Conservation (phyloP, 176 grass and related monocot genomes). For the Coix lacrymajobi region DNA sequence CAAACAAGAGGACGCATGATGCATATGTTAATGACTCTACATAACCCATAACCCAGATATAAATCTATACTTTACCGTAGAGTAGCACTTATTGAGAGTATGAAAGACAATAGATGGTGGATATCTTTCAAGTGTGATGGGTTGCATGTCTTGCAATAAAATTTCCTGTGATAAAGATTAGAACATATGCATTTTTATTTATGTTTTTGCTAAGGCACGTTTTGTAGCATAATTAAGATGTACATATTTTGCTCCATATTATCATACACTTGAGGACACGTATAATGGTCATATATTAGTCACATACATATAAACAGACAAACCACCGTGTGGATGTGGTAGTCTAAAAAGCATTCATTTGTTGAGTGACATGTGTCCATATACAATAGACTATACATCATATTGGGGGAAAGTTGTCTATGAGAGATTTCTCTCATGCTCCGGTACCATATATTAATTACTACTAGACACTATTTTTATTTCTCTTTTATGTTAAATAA, state of each 20-base stretch:
- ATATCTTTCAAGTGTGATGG: not conserved
- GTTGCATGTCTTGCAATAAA: too few relatives aligned
- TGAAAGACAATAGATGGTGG: not conserved
- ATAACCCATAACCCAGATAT: not conserved
- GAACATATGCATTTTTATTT: not conserved
- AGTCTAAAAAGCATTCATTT: not conserved
- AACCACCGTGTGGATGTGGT: not conserved
- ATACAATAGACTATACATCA: not conserved
- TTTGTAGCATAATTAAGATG: not conserved
- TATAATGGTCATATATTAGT: not conserved
- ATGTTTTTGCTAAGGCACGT: not conserved
- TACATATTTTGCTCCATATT: not conserved
- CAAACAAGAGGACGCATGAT: not conserved
- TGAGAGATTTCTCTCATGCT: not conserved
- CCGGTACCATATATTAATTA: not conserved
- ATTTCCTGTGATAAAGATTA: not conserved
- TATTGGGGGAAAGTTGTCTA: not conserved
- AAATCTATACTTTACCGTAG: not conserved
- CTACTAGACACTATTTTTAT: too few relatives aligned
- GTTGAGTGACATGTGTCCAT: not conserved
- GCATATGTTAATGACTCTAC: not conserved
- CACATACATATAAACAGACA: not conserved
- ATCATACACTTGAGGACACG: not conserved
- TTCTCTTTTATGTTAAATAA: too few relatives aligned
- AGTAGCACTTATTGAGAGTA: not conserved